Base-by-base conservation (phyloP, 352 stramenopile genomes). In the Phytophthora palmivora region DNA sequence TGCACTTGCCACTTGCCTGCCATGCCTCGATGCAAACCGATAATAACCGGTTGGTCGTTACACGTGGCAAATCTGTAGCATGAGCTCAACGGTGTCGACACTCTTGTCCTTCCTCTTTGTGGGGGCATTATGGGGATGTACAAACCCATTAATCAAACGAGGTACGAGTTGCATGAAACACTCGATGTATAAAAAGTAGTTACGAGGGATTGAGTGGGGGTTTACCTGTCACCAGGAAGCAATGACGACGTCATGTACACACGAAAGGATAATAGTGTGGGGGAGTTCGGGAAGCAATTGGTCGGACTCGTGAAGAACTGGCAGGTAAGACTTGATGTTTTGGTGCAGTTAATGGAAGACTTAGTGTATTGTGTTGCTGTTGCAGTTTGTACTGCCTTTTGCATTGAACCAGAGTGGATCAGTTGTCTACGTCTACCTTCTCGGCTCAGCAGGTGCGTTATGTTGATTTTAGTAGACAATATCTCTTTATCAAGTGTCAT, bases 71-170 rank as follows among this genome's bases (percentile, higher is more conserved):
- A 59, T 58, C 50, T 34, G 33, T 10, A 58, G 15, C 44, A 74
- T 74, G 67, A 53, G n/a, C 53, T 63, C 58, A 21, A 42, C 71
- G 5, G 21, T 69, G 41, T 38, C 49, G 15, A 92, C 78, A 45
- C 58, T 95, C 33, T 60, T 92, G 42, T 92, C 83, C 32, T 94
- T 95, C 60, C 70, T 95, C 22, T 74, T 92, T 47, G 83, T 95
- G 34, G 85, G 87, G n/a, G 85, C 85, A 16, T 74, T 95, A 2
- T 95, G 87, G 87, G 87, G 87, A 1, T 95, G 87, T 63, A 95
- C 87, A 4, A 95, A 95, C 58, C 87, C 87, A 2, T 67, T 95
- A 26, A 91, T 95, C 47, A 95, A 95, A 58, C 56, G 63, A 82
- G 87, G 87, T 90, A 46, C 24, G 28, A 12, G 1, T 19, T 34